Conservation (phyloP, 2,329 filamentous ascomycete genomes). For the Furcasterigmium furcatum region DNA sequence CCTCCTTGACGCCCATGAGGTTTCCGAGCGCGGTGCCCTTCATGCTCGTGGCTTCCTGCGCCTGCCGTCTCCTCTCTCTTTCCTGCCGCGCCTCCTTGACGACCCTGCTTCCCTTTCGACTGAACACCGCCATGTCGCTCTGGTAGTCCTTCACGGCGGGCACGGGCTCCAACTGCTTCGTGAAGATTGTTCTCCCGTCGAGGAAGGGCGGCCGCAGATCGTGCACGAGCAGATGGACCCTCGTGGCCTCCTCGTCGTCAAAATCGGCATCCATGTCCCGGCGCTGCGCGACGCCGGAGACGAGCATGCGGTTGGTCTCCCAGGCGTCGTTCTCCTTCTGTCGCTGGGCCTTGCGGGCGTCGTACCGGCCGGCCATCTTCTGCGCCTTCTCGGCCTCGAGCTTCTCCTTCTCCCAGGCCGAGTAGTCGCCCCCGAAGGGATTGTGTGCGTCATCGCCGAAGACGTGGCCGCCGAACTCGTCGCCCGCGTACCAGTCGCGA, state of each 20-base stretch:
- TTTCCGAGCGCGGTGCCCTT: conserved; percentile 91
- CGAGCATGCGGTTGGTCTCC: conserved; percentile 98
- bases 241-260: conserved; percentile 84
- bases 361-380: conserved; percentile 71
- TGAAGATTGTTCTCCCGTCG: conserved; percentile 93
- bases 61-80: conserved; percentile 88
- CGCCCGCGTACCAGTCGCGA: conserved; percentile 88
- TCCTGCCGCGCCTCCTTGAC: conserved; percentile 90
- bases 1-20: conserved; percentile 92
- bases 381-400: conserved; percentile 74
- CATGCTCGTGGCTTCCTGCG: conserved; percentile 90
- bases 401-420: conserved; percentile 67
- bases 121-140: conserved; percentile 98
- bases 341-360: conserved; percentile 73
- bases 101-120: conserved; percentile 88
- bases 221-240: conserved; percentile 89
- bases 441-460: conserved; percentile 93
- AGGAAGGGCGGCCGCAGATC: conserved; percentile 92
- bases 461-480: conserved; percentile 76
- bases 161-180: conserved; percentile 93
- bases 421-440: conserved; percentile 76
- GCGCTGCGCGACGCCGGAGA: conserved; percentile 90
- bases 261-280: conserved; percentile 80
- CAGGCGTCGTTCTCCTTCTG: conserved; percentile 95
- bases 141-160: conserved; percentile 90